phyloP scores from a whole-genome alignment of 768 basidiomycete species.

The Kwoniella pini region DNA sequence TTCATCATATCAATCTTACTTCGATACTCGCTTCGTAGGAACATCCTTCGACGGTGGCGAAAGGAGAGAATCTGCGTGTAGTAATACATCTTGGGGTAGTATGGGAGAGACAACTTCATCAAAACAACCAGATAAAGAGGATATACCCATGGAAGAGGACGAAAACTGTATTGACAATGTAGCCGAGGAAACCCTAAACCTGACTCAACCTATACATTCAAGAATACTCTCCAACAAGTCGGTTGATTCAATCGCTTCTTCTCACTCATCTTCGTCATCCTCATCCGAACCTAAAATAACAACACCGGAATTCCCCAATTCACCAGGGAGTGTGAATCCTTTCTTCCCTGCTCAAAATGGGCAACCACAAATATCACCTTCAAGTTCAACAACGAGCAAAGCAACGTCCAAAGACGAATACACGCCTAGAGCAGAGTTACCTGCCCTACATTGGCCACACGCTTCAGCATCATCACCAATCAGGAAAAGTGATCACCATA shows the following conservation, averaged over 20 bases:
- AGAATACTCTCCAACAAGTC: constrained; percentile 6
- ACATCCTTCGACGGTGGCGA: neutral
- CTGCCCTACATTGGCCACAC: constrained; percentile 37
- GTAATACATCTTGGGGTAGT: constrained; percentile 24
- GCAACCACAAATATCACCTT: constrained; percentile 11
- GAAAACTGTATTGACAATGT: neutral
- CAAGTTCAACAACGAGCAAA: constrained; percentile 29
- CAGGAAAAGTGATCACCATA: neutral
- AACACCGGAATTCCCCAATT: constrained; percentile 7
- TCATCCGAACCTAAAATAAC: constrained; percentile 7
- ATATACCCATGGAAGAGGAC: constrained; percentile 13
- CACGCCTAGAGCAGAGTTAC: constrained; percentile 40
- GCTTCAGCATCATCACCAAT: constrained; percentile 14
- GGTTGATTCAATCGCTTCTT: constrained; percentile 4
- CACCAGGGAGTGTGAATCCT: neutral
- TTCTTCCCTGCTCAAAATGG: neutral
- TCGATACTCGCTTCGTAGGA: constrained; percentile 1
- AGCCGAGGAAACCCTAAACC: neutral
- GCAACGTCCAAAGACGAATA: constrained; percentile 30
- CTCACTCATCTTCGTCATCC: constrained; percentile 13
- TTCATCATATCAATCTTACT: constrained; percentile 17
- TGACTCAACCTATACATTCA: neutral
- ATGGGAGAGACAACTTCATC: constrained; percentile 12
- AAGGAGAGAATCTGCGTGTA: constrained; percentile 14
- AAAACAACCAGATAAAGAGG: neutral